Percentiles rank a stretch among this genome's conserved stretches.
Conservation (phyloP, 2,329 filamentous ascomycete genomes). For the Fusarium bulbicola region DNA sequence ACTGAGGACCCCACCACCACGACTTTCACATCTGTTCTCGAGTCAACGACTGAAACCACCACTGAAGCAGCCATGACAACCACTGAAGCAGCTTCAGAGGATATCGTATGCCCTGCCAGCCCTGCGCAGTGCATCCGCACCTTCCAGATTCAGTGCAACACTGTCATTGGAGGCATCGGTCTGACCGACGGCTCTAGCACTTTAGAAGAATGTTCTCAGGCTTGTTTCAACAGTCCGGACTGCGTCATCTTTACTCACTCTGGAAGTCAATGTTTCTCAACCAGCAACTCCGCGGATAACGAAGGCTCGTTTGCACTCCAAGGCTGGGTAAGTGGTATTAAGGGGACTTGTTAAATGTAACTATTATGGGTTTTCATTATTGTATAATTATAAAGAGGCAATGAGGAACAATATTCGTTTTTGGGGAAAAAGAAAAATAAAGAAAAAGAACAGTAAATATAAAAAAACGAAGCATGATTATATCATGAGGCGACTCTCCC, state of each 20-base stretch:
- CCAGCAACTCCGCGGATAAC: fast-evolving
- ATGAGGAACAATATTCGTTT: too few species aligned
- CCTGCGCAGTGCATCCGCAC: neutral
- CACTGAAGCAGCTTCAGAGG: neutral
- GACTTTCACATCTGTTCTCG: neutral
- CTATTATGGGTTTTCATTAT: too few species aligned
- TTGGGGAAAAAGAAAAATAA: neutral
- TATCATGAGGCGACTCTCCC: neutral
- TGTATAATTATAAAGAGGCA: too few species aligned
- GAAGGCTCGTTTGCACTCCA: fast-evolving
- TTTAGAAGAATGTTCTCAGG: neutral
- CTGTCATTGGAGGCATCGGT: neutral
- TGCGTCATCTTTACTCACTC: neutral
- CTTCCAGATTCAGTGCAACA: neutral
- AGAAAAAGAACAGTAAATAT: too few species aligned
- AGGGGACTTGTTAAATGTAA: neutral
- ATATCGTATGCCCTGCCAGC: neutral
- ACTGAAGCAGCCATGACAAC: neutral
- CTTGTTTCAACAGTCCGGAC: neutral
- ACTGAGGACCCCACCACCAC: neutral
- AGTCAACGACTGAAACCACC: neutral
- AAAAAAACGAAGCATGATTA: neutral
- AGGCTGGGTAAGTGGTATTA: neutral
- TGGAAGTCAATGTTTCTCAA: neutral
- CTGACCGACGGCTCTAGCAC: fast-evolving